Conservation (phyloP, 805 yeast genomes). For the Ogataea pini region DNA sequence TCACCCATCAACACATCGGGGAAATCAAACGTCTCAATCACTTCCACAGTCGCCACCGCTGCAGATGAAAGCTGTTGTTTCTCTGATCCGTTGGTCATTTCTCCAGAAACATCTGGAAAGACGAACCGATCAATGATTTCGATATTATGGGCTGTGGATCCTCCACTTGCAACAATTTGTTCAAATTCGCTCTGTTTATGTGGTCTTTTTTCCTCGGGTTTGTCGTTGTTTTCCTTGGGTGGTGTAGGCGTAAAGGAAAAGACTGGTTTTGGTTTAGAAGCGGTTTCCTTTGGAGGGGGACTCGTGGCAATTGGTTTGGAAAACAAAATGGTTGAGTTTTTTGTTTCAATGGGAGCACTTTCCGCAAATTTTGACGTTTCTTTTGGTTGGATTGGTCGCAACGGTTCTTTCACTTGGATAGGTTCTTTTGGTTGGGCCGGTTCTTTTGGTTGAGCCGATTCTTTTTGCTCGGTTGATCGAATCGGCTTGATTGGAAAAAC, state of each 20-base stretch:
- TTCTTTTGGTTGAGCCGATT: no score
- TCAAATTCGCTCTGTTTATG: no score
- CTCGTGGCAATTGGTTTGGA: neutral
- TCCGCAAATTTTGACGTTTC: no score
- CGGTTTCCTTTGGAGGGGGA: no score
- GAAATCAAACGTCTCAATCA: constrained; percentile 25
- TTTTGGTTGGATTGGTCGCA: no score
- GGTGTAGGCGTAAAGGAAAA: neutral
- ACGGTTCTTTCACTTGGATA: no score
- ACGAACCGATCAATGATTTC: constrained; percentile 21
- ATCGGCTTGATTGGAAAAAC: neutral
- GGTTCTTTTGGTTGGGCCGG: no score
- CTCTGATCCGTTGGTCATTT: constrained; percentile 3
- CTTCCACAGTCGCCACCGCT: constrained; percentile 13
- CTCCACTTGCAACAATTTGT: no score
- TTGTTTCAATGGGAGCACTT: no score
- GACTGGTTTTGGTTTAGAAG: neutral
- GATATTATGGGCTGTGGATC: neutral
- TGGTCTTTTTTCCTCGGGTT: no score
- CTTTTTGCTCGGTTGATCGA: no score
- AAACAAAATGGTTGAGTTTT: neutral
- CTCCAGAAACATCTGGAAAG: constrained; percentile 18
- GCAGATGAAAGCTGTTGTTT: constrained; percentile 8
- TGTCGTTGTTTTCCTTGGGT: no score
- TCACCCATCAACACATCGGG: constrained; percentile 23